Base-by-base conservation (phyloP, 1,139 yeast genomes). In the Eremothecium cymbalariae region DNA sequence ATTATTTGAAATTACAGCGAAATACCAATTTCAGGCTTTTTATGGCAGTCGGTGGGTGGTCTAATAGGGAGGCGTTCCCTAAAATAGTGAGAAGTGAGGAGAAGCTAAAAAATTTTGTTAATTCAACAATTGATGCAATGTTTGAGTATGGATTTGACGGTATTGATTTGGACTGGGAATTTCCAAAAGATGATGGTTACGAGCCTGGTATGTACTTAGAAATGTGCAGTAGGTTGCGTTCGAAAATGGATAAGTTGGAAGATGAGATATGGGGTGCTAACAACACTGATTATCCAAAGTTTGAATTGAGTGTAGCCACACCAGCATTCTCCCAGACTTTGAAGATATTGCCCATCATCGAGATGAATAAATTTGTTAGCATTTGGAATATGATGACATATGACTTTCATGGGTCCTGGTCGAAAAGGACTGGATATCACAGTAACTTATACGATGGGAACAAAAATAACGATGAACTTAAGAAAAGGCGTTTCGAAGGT, bases 121-220 rank as follows among this genome's bases (percentile, higher is more conserved):
- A 50, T 1, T 64, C 79, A 2, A 63, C 77, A 1, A 64, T 71
- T 1, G 57, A 59, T 0, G 57, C 72, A 20, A 64, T 84, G 49
- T 44, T 58, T 3, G 60, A 65, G 33, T 70, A 74, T 50, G 80
- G 83, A 0, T 76, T 90, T 49, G 97, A 90, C 55, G 97, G 98
- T 0, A 64, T 90, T 33, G 98, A 90, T 55, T 62, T 90, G 22
- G 98, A 90, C 59, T 90, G 96, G 96, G 98, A 90, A 55, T 88
- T 79, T 46, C 95, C 96, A 0, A 54, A 60, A 15, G 65, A 59
- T 27, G 46, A 48, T 2, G 46, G 47, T 1, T 47, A 53, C 1
- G 78, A 83, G 41, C 74, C 75, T 1, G 37, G 46, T 1, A 53
- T 56, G 32, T 67, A 77, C 39, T 64, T 72, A 1, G 55, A 57